Base-by-base conservation (phyloP, 2,329 filamentous ascomycete genomes). In the Microcyclospora pomicola region DNA sequence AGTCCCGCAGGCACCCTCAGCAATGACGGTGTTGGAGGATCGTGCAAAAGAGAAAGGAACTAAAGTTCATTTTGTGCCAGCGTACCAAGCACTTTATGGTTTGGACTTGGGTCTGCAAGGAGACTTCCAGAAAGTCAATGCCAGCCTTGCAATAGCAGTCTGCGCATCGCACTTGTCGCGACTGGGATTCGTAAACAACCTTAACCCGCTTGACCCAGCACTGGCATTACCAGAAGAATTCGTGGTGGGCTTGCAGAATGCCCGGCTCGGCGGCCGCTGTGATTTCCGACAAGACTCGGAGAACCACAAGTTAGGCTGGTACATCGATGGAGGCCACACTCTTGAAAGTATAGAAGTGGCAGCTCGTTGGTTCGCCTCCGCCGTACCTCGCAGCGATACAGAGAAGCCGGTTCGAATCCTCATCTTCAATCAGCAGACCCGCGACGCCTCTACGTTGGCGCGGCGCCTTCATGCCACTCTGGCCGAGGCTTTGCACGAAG, bases 341-440 rank as follows among this genome's bases (percentile, higher is more conserved):
- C 67, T 77, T 15, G 86, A 94, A 49, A 92, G 84, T 49, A 75
- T 95, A 45, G 69, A 75, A 37, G 71, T 83, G 31, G 81, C 82
- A 9, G 83, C 76, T 2, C 68, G 67, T 47, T 95, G 87, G 87
- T 88, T 88, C 51, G 73, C 72, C 6, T 54, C 59, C 29, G 46
- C 52, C 10, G 36, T 47, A 31, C 12, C 5, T 31, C 12, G 6
- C n/a, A 45, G 40, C 7, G 27, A 13, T 14, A 7, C 19, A 24
- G 10, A 38, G 27, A 34, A 38, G 7, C 41, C 43, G 3, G 42
- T 63, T 5, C 65, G 83, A 0, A 66, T 80, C 40, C 64, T 96
- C 33, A 71, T 96, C 34, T 96, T 96, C 68, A 95, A 95, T 59
- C 88, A 95, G 59, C 85, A 94, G 54, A 85, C 84, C 9, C 75